Evolutionary conservation across 2,329 filamentous ascomycete species (phyloP), one percentile per base, ranked within the genome.

Genomic region (Lizonia empirigonia): DNA sequence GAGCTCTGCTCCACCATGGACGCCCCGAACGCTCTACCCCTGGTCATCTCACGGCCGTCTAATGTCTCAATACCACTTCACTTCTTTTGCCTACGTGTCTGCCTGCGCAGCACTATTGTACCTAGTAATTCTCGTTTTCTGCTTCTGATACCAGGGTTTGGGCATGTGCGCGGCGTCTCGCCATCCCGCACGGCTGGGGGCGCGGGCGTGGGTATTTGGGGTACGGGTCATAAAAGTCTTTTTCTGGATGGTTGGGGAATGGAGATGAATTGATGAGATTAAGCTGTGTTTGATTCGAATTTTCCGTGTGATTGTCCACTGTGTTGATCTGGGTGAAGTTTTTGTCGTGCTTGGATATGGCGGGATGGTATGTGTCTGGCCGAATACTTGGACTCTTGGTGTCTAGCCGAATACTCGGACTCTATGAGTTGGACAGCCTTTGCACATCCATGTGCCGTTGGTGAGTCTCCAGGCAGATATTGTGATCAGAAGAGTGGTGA

Each of bases 41-140:
- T 56, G 67, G 63, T 68, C 66, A 54, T 32, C 46, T 33, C 46
- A 58, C 51, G 67, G 63, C 66, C 63, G 58, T 41, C 20, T 70
- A 71, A 71, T 71, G 68, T 71, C 59, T 70, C 59, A 69, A 71
- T 68, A 62, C 56, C 55, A 62, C 55, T 62, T 63, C 54, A 55
- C 22, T 45, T 50, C 18, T 40, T 24, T 24, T 19, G n/a, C n/a
- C 33, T 10, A 26, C 41, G 49, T 49, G 47, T 48, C 33, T 26
- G 19, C 27, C n/a, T n/a, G 23, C 16, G 16, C 24, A 33, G 50
- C 30, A 44, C 24, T 46, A 32, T 39, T 69, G 64, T 68, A 70
- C 53, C 60, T 68, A 65, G 57, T 62, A 37, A 47, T 58, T 58
- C 40, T 53, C 52, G 55, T 58, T 50, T 50, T 56, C 58, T 57